Evolutionary conservation across 768 basidiomycete genomes (phyloP), one percentile per base, ranked within the genome.

Genomic region (Leccinum incarnatum): DNA sequence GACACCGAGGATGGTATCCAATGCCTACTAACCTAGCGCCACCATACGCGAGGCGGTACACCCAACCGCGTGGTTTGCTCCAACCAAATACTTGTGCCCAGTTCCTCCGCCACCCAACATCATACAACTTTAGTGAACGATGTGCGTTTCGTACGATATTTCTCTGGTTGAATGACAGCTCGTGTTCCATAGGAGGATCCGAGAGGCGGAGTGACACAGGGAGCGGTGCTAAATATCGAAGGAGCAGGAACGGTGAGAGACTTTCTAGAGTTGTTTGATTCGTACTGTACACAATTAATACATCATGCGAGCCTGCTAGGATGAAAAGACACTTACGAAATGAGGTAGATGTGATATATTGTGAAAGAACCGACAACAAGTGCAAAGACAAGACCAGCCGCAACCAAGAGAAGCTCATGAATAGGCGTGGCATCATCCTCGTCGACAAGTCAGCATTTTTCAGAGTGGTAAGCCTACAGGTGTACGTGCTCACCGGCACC

Each of bases 201-300:
- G 89, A 89, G 29, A 89, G 76, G 62, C 78, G 80, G 57, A 71
- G 70, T 34, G 65, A 63, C 40, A 30, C 51, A 34, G 85, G 86
- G 11, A 89, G 75, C 4, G 81, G 81, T 32, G 91, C 88, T 27
- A 93, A 76, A 65, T 90, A 74, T 55, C 87, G 83, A 53, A 94
- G 77, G 14, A 93, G 77, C 27, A 88, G 70, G 70, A 89, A 93
- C 1, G 89, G 89, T 0, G 89, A 84, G 40, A 92, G 78, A 56
- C 84, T 79, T 67, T 93, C 91, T 21, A 92, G 62, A 0, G 91
- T 93, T n/a, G 91, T 93, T 74, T 93, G 89, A 68, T 93, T 93
- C 27, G 87, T 91, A 36, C 90, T 92, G 59, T 34, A 54, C 32
- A 23, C 14, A 9, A 2, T 40, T 55, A 50, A 58, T 30, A 51